Percentiles rank a stretch among this genome's conserved stretches.
phyloP scores from a whole-genome alignment of 2,329 filamentous ascomycete genomes.

The Fusarium paranaense region DNA sequence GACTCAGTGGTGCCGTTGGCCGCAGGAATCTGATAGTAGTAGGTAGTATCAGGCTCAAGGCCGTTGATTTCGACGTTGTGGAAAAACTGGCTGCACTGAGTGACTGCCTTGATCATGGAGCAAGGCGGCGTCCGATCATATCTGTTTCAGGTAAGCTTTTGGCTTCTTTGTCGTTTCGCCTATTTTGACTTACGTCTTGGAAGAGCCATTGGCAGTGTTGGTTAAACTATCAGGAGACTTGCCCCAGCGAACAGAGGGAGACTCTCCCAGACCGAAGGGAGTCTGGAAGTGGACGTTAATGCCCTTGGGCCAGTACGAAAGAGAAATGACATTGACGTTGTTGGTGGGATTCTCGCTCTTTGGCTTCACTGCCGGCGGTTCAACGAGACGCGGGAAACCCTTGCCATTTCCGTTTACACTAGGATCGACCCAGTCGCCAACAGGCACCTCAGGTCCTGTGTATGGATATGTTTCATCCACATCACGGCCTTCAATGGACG shows the following conservation, averaged over 20 bases:
- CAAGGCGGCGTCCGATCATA: constrained; percentile 64
- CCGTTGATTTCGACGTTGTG: constrained; percentile 60
- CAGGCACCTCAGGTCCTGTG: constrained; percentile 59
- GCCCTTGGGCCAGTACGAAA: constrained; percentile 60
- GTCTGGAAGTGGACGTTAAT: constrained; percentile 67
- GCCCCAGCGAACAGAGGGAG: constrained; percentile 59
- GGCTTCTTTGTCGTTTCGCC: too few relatives aligned
- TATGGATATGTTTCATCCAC: constrained; percentile 60
- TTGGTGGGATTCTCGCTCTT: constrained; percentile 56
- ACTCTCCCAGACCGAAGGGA: constrained; percentile 61
- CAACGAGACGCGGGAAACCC: constrained; percentile 62
- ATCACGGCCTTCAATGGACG: neutral
- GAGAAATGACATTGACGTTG: constrained; percentile 64
- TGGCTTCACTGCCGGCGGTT: constrained; percentile 62
- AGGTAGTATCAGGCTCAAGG: constrained; percentile 57
- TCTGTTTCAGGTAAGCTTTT: constrained; percentile 35
- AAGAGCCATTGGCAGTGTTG: neutral
- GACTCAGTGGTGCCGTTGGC: constrained; percentile 63
- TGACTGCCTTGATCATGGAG: constrained; percentile 55
- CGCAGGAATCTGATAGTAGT: constrained; percentile 62
- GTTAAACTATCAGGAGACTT: neutral
- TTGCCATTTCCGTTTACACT: constrained; percentile 64
- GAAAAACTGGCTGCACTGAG: constrained; percentile 64
- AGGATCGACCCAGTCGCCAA: constrained; percentile 64
- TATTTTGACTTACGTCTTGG: neutral